A percentile compares a stretch with the other conserved stretches of the same genome.
These are phyloP conservation scores for Leishmania turanica DNA, from an alignment of 208 protist species.

Conservation along the genomic window DNA sequence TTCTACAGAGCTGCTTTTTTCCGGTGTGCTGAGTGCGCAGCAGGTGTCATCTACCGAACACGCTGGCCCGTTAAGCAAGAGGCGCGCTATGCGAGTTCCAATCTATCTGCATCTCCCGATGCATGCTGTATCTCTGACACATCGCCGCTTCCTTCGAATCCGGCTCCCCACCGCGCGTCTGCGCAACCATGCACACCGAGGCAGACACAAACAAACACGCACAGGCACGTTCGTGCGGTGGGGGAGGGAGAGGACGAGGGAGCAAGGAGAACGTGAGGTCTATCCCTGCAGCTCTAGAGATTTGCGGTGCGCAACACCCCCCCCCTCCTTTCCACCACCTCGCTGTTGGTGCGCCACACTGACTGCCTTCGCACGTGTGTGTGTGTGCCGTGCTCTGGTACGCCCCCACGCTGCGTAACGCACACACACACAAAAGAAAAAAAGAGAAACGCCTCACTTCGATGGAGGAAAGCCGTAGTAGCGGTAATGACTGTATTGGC, in stretches of 20 bases:
- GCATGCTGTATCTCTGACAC: not conserved
- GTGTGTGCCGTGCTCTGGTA: not conserved
- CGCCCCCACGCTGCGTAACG: not conserved
- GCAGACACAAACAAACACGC: not conserved
- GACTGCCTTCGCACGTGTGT: not conserved
- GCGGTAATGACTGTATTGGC: conserved; percentile 73
- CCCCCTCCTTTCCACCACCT: not conserved
- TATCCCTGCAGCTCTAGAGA: not conserved
- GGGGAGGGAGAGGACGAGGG: not conserved
- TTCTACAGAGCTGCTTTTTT: not conserved
- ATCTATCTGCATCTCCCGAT: not conserved
- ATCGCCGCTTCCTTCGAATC: not conserved
- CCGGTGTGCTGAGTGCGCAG: not conserved
- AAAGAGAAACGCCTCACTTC: conserved; percentile 14
- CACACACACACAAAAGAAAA: too few species aligned
- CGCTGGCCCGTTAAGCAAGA: not conserved
- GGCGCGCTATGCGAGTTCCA: not conserved
- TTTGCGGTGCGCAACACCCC: not conserved
- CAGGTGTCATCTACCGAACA: not conserved
- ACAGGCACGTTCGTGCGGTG: not conserved
- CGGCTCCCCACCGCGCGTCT: not conserved
- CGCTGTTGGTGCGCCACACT: not conserved
- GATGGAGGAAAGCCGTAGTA: conserved; percentile 50
- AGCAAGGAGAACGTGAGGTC: not conserved
- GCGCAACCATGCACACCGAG: not conserved